Evolutionary conservation across 106 monocot genomes (phyloP), one percentile per base, ranked within the genome.

Genomic region (Vanilla planifolia): DNA sequence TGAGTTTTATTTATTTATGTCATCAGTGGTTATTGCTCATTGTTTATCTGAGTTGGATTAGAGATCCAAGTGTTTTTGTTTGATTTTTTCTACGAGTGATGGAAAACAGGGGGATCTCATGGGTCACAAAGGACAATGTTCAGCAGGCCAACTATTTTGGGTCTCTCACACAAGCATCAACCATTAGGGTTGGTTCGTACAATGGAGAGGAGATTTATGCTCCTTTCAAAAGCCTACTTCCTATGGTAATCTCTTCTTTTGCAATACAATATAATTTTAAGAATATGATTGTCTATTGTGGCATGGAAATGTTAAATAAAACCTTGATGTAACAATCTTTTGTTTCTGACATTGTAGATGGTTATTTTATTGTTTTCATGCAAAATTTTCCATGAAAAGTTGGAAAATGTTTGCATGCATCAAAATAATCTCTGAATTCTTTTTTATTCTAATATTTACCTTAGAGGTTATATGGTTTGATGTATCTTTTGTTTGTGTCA

Each of bases 151-250:
- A 96, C 69, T 96, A 96, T 59, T 96, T 80, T 60, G 95, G 95
- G 15, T 96, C 95, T 0, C 73, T 96, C 40, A 96, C 90, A 19
- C 95, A 96, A 28, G 86, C 95, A 1, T 96, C 95, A 32, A 71
- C 76, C 30, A 79, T 96, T 43, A 80, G 95, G 63, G 81, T 96
- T 48, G 95, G 95, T 40, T 86, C 86, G 55, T 90, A 74, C 79
- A 91, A 90, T 59, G 90, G 95, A 24, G 95, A 96, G 72, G 95
- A 96, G 69, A 90, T 90, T 40, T 87, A 91, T 44, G 95, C 95
- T 34, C 95, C 95, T 52, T 96, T 96, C 76, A 96, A 96, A 79
- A 87, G 90, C 66, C 67, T 96, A 57, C 74, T 96, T 32, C 95
- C 95, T 21, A 87, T 96, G 95, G 95, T 96, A 80, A 29, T 42